These are phyloP conservation scores for Fraxinus angustifolia DNA, from an alignment of 305 asterid genomes.

Conservation along the genomic window DNA sequence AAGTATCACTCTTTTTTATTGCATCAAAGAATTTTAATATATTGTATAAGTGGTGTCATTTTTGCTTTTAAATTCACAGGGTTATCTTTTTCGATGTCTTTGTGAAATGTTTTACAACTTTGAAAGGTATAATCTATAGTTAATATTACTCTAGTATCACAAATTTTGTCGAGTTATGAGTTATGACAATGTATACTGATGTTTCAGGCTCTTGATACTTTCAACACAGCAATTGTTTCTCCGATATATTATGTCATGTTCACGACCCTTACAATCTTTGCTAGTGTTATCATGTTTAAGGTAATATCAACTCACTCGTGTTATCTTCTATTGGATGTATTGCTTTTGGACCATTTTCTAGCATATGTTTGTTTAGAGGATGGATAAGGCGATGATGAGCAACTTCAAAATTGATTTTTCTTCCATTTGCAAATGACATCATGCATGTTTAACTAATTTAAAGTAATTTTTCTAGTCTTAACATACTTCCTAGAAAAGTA, in stretches of 20 bases:
- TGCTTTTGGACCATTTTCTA: background rate
- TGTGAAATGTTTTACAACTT: background rate
- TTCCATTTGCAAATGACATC: background rate
- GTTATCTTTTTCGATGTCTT: background rate
- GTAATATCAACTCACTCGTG: conserved; percentile 29
- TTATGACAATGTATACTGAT: conserved; percentile 4
- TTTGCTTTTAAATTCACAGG: background rate
- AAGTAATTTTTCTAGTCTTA: background rate
- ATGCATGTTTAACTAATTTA: background rate
- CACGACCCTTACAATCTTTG: conserved; percentile 76
- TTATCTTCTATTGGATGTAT: background rate
- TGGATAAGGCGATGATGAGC: background rate
- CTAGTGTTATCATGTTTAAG: conserved; percentile 87
- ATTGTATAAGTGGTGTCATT: background rate
- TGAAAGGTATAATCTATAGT: background rate
- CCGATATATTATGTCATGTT: conserved; percentile 89
- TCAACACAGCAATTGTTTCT: conserved; percentile 87
- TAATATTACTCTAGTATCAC: background rate
- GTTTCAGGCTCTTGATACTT: conserved; percentile 82
- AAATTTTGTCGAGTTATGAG: background rate
- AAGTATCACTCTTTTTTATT: background rate
- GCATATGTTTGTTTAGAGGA: background rate
- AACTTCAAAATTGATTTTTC: background rate
- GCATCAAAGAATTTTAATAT: background rate
- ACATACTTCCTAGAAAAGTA: background rate